phyloP scores from a whole-genome alignment of 1,284 basidiomycete species.

The Papiliotrema laurentii region DNA sequence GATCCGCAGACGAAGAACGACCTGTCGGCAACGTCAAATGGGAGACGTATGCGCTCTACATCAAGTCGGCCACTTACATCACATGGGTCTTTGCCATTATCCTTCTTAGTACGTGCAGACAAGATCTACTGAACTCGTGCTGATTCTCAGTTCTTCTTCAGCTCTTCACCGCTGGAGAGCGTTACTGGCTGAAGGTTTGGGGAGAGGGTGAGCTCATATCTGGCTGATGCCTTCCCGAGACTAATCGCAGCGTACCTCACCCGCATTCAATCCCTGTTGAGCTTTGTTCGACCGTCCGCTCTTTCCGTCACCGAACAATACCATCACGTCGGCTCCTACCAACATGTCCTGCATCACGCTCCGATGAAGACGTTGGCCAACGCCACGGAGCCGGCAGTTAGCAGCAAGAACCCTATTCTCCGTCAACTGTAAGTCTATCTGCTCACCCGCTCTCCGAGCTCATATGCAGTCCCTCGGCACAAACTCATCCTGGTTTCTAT shows the following conservation, averaged over 20 bases:
- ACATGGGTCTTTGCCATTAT: constrained; percentile 40
- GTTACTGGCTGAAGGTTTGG: constrained; percentile 67
- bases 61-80: constrained; percentile 50
- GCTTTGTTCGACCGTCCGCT: constrained; percentile 14
- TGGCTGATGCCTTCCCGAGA: background rate
- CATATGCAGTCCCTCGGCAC: constrained; percentile 43
- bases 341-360: constrained; percentile 28
- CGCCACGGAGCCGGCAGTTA: background rate
- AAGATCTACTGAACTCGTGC: constrained; percentile 12
- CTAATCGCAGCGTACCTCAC: constrained; percentile 29
- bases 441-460: background rate
- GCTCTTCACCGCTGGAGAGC: constrained; percentile 53
- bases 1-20: constrained; percentile 51
- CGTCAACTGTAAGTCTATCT: background rate
- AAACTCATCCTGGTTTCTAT: constrained; percentile 47
- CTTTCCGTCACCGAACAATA: constrained; percentile 10
- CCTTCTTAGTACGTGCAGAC: constrained; percentile 24
- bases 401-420: background rate
- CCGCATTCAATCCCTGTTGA: constrained; percentile 17
- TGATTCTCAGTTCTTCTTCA: constrained; percentile 39
- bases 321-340: constrained; percentile 17
- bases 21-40: constrained; percentile 72
- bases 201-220: constrained; percentile 36
- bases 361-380: background rate
- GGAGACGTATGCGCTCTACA: constrained; percentile 70